These are phyloP conservation scores for Abortiporus biennis DNA, from an alignment of 1,284 basidiomycete species.

Conservation along the genomic window DNA sequence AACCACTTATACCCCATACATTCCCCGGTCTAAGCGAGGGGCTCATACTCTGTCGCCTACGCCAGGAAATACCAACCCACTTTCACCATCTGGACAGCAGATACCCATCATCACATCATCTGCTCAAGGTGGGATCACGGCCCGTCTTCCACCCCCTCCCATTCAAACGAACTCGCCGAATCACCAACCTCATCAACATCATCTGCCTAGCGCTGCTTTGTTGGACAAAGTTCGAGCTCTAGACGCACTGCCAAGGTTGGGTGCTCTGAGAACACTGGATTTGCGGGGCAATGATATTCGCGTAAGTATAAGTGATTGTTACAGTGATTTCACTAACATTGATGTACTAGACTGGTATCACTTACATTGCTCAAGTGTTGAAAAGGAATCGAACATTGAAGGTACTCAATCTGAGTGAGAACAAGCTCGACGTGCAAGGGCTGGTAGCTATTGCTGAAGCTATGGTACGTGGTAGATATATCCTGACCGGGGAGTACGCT, in stretches of 20 bases:
- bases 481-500: no score
- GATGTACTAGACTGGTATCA: conserved; percentile 61
- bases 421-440: conserved; percentile 83
- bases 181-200: conserved; percentile 23
- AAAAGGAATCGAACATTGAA: conserved; percentile 95
- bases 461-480: conserved; percentile 55
- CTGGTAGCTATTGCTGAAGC: conserved; percentile 85
- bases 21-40: conserved; percentile 55
- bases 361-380: conserved; percentile 90
- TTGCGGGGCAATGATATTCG: conserved; percentile 88
- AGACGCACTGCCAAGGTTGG: conserved; percentile 80
- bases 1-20: conserved; percentile 78
- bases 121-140: conserved; percentile 72
- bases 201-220: conserved; percentile 67
- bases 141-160: conserved; percentile 43
- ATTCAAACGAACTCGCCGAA: conserved; percentile 7
- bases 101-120: conserved; percentile 73
- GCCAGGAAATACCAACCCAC: conserved; percentile 32
- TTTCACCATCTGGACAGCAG: conserved; percentile 49
- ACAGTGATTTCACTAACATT: background rate
- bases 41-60: conserved; percentile 24
- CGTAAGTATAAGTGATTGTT: conserved; percentile 38
- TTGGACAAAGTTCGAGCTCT: conserved; percentile 78
- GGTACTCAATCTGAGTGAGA: conserved; percentile 90
- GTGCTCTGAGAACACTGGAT: conserved; percentile 85